Conservation (phyloP, 805 yeast species). For the Diddensiella caesifluorescens region DNA sequence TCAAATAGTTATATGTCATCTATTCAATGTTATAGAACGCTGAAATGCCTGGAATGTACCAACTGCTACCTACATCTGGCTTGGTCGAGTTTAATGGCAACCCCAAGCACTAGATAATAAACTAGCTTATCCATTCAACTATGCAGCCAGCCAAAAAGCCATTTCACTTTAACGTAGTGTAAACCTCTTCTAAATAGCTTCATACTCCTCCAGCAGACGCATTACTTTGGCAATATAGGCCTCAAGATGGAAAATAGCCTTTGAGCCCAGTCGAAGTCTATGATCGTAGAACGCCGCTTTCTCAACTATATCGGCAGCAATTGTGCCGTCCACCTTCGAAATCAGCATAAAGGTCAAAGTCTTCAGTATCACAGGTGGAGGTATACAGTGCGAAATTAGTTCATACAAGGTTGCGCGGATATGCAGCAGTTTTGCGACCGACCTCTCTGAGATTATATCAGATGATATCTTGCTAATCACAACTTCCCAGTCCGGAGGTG, state of each 20-base stretch:
- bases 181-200: background rate
- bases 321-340: conserved; percentile 23
- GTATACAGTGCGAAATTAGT: conserved; percentile 86
- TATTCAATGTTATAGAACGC: too few species aligned
- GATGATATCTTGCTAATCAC: conserved; percentile 64
- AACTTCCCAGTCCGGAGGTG: conserved; percentile 85
- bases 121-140: too few species aligned
- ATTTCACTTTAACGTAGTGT: too few species aligned
- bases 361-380: conserved; percentile 75
- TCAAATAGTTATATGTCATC: too few species aligned
- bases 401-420: conserved; percentile 72
- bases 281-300: conserved; percentile 68
- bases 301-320: conserved; percentile 38
- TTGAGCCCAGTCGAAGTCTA: conserved; percentile 76
- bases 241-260: conserved; percentile 90
- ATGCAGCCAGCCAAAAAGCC: too few species aligned
- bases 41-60: too few species aligned
- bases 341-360: conserved; percentile 40
- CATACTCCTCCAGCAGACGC: conserved; percentile 55
- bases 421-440: conserved; percentile 45
- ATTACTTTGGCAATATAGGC: conserved; percentile 87
- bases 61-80: too few species aligned
- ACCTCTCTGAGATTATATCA: conserved; percentile 53
- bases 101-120: too few species aligned
- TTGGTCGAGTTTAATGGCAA: too few species aligned